Evolutionary conservation across 108 stramenopile species (phyloP), one percentile per base, ranked within the genome.

Genomic region (Skeletonema tropicum): DNA sequence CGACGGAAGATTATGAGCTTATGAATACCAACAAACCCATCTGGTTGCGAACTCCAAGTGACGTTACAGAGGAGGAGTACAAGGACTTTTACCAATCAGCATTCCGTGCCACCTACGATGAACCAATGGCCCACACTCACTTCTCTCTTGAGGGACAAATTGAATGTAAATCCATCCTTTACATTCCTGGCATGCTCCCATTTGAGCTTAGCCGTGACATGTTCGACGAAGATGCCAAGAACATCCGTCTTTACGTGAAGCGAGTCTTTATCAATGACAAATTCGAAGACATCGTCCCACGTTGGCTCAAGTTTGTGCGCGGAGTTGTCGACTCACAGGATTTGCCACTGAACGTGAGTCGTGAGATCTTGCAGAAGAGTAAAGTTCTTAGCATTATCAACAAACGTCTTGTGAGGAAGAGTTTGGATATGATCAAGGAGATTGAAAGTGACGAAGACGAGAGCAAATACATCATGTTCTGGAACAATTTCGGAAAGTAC

Each of bases 221-320:
- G 98, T 99, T 99, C 80, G 97, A 97, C 73, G 97, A 98, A 70
- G 90, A 96, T 65, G 64, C 93, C 23, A 83, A 91, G 13, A 93
- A 93, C 63, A 92, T 99, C 73, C 93, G 95, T 38, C 84, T 99
- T 11, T 99, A 99, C 84, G 98, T 99, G 32, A 98, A 98, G 88
- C 96, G 98, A 19, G 98, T 99, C 32, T 99, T 99, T 74, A 98
- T 99, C 95, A 99, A 98, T 76, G 98, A 99, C 80, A 89, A 97
- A 73, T 99, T 98, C 70, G 97, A 99, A 58, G 98, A 98, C 58
- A 93, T 99, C 46, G 85, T 98, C 38, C 98, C 98, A 19, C 90
- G 98, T 14, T 99, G 97, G 96, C 92, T 99, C 64, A 96, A 96
- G 70, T 99, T 99, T 78, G 80, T 99, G 55, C 85, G 94, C 52